A percentile compares a stretch with the other conserved stretches of the same genome.
Conservation (phyloP, 208 protist species). For the Trypanosoma vivax region DNA sequence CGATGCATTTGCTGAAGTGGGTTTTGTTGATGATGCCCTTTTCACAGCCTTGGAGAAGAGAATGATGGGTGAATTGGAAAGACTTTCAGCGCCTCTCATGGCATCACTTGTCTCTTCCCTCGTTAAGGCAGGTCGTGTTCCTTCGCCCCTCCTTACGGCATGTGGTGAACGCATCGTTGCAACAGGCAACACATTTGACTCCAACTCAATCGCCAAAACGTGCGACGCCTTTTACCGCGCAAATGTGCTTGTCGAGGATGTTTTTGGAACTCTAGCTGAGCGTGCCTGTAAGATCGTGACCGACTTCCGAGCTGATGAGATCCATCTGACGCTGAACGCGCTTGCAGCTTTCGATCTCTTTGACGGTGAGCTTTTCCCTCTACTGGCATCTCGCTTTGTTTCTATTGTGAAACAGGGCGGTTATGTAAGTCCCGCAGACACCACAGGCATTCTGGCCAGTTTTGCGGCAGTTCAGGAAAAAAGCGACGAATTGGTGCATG, state of each 20-base stretch:
- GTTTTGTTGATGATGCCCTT: conserved; percentile 64
- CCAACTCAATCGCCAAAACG: conserved; percentile 65
- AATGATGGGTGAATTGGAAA: conserved; percentile 40
- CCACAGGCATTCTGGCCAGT: conserved; percentile 65
- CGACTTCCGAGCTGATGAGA: conserved; percentile 77
- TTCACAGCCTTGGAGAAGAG: conserved; percentile 66
- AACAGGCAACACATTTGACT: conserved; percentile 60
- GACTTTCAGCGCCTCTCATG: conserved; percentile 61
- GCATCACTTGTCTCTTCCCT: conserved; percentile 60
- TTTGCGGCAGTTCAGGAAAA: conserved; percentile 85
- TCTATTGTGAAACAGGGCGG: conserved; percentile 47
- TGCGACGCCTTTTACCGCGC: conserved; percentile 70
- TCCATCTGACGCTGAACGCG: conserved; percentile 53
- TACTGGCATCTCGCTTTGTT: conserved; percentile 68
- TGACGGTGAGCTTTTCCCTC: conserved; percentile 84
- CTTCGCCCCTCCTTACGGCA: conserved; percentile 34
- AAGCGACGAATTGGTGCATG: conserved; percentile 77
- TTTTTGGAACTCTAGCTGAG: conserved; percentile 82
- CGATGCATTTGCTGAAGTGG: conserved; percentile 74
- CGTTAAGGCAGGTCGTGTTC: conserved; percentile 40
- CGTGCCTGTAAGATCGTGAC: conserved; percentile 68
- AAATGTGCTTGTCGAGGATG: conserved; percentile 62
- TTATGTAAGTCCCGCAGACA: conserved; percentile 56
- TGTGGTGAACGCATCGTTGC: conserved; percentile 47
- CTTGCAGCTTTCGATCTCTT: conserved; percentile 85